These are phyloP conservation scores for Trichoderma reesei DNA, from an alignment of 495 filamentous ascomycete species.

Conservation along the genomic window DNA sequence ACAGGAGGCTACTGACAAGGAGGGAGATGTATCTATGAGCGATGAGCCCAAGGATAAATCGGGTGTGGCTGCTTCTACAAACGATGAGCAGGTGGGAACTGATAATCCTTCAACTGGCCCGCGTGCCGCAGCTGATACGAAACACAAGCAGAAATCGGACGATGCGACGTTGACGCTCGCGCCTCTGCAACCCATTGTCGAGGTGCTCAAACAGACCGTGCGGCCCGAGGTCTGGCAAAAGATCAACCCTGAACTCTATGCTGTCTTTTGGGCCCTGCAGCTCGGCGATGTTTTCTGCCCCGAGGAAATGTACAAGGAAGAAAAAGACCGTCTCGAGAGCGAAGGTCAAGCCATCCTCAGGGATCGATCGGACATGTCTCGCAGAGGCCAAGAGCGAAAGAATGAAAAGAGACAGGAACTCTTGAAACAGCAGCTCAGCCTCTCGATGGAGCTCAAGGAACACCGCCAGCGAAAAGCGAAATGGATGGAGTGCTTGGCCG, in stretches of 20 bases:
- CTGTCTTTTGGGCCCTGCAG: conserved; percentile 87
- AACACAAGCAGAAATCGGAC: not conserved
- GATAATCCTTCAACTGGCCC: not conserved
- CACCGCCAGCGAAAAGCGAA: conserved; percentile 56
- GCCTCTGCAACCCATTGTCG: conserved; percentile 59
- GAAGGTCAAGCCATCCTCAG: conserved; percentile 51
- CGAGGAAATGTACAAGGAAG: conserved; percentile 61
- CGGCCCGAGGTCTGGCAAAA: conserved; percentile 53
- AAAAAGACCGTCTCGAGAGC: conserved; percentile 52
- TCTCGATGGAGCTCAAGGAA: conserved; percentile 60
- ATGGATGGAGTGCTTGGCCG: conserved; percentile 51
- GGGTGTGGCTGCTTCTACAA: not conserved
- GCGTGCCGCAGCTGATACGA: not conserved
- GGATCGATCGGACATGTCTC: conserved; percentile 62
- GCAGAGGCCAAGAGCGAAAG: conserved; percentile 51
- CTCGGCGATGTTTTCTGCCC: conserved; percentile 70
- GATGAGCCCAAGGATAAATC: conserved; percentile 10
- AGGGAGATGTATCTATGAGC: conserved; percentile 32
- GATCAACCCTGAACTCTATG: conserved; percentile 69
- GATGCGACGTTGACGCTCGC: not conserved
- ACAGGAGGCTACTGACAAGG: conserved; percentile 26
- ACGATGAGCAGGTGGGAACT: conserved; percentile 7
- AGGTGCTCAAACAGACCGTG: conserved; percentile 51
- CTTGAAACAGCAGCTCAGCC: conserved; percentile 46
- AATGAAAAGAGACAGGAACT: conserved; percentile 52